Evolutionary conservation across 2,329 filamentous ascomycete genomes (phyloP).

Genomic region (Colletotrichum kahawae): DNA sequence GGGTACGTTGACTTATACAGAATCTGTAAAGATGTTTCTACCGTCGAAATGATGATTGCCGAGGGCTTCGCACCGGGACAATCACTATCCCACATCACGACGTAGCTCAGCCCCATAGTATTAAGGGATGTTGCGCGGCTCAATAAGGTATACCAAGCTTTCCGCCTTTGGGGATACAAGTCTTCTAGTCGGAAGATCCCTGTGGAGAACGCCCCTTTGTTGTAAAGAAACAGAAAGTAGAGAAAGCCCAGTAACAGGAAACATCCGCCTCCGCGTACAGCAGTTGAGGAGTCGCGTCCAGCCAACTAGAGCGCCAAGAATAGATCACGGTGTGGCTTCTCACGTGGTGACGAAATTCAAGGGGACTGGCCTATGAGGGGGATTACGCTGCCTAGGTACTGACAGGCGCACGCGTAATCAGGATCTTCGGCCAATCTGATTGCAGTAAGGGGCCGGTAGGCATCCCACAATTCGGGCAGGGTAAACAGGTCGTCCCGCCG

Average conservation of each 20-base stretch:
- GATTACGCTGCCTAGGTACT: background rate
- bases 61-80: background rate
- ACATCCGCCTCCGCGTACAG: background rate
- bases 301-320: background rate
- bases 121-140: background rate
- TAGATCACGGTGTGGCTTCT: background rate
- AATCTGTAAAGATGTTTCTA: background rate
- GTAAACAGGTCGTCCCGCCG: background rate
- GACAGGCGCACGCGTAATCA: constrained; percentile 6
- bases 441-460: background rate
- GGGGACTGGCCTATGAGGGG: background rate
- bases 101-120: background rate
- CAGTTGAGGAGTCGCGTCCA: background rate
- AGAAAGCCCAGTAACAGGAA: background rate
- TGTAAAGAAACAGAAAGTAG: background rate
- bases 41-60: background rate
- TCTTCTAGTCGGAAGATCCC: background rate
- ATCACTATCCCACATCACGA: constrained; percentile 5
- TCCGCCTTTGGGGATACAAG: background rate
- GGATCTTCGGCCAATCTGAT: background rate
- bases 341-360: background rate
- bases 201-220: background rate
- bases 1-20: too few species aligned
- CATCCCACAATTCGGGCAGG: background rate
- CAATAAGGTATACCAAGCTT: constrained; percentile 14